A percentile compares a stretch with the other conserved stretches of the same genome.
phyloP scores from a whole-genome alignment of 2,329 filamentous ascomycete genomes.

The Mariannaea elegans region DNA sequence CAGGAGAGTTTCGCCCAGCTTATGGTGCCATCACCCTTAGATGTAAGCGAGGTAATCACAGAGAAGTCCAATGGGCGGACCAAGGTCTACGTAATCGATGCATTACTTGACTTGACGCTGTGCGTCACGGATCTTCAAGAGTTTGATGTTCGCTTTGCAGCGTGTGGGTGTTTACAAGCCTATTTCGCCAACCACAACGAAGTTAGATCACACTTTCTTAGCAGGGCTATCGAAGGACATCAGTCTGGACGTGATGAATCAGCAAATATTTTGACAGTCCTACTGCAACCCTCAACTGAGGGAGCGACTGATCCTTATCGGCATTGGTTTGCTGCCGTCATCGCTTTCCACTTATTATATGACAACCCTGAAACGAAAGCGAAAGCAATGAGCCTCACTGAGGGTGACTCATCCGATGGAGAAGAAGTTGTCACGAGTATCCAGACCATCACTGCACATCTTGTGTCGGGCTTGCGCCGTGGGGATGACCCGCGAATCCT shows the following conservation, averaged over 20 bases:
- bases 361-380: conserved; percentile 83
- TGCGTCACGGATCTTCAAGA: conserved; percentile 71
- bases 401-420: conserved; percentile 87
- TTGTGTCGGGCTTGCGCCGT: conserved; percentile 81
- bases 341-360: conserved; percentile 86
- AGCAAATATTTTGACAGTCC: conserved; percentile 86
- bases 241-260: conserved; percentile 79
- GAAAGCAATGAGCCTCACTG: conserved; percentile 81
- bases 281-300: conserved; percentile 73
- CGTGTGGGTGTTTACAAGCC: conserved; percentile 89
- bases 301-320: conserved; percentile 83
- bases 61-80: conserved; percentile 60
- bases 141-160: conserved; percentile 84
- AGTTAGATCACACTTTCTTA: conserved; percentile 86
- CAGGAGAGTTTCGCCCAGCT: conserved; percentile 92
- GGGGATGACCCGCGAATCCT: conserved; percentile 81
- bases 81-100: conserved; percentile 91
- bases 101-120: conserved; percentile 83
- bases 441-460: conserved; percentile 84
- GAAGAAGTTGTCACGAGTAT: conserved; percentile 97
- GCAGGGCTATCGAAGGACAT: conserved; percentile 89
- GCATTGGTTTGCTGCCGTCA: conserved; percentile 86
- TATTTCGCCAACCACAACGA: conserved; percentile 86
- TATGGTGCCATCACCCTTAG: conserved; percentile 73
- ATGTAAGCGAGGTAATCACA: conserved; percentile 45